phyloP scores from a whole-genome alignment of 768 basidiomycete species.

The Tulasnella sp. region DNA sequence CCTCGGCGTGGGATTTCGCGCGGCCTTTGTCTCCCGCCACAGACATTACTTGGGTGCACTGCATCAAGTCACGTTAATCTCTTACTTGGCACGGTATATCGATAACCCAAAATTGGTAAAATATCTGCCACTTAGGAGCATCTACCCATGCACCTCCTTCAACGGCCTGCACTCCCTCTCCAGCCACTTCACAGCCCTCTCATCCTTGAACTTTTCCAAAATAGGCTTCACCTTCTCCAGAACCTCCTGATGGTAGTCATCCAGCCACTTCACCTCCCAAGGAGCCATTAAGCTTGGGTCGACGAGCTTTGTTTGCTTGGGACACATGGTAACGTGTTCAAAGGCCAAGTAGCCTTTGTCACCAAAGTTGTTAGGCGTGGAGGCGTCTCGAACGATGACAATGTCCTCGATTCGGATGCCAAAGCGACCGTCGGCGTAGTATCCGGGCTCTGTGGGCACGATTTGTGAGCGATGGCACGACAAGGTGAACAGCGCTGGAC shows the following conservation, averaged over 20 bases:
- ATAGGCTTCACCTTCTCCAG: slow-evolving; percentile 68
- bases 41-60: too few relatives aligned
- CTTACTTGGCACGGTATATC: neutral
- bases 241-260: slow-evolving; percentile 76
- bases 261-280: slow-evolving; percentile 76
- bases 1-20: too few relatives aligned
- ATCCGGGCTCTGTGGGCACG: slow-evolving; percentile 66
- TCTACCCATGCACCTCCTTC: neutral
- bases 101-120: neutral
- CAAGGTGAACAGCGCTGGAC: neutral
- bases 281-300: slow-evolving; percentile 56
- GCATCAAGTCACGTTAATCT: too few relatives aligned
- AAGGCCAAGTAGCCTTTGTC: slow-evolving; percentile 79
- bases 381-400: slow-evolving; percentile 64
- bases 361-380: slow-evolving; percentile 76
- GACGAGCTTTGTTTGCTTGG: slow-evolving; percentile 82
- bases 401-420: slow-evolving; percentile 94
- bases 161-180: slow-evolving; percentile 33
- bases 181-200: slow-evolving; percentile 39
- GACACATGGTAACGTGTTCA: slow-evolving; percentile 85
- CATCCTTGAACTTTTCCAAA: slow-evolving; percentile 44
- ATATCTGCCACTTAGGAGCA: too few relatives aligned
- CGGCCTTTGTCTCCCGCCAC: neutral
- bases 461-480: neutral
- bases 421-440: slow-evolving; percentile 83